Percentiles rank a stretch among this genome's conserved stretches.
phyloP scores from a whole-genome alignment of 1,284 basidiomycete species.

The Gomphus bonarii region DNA sequence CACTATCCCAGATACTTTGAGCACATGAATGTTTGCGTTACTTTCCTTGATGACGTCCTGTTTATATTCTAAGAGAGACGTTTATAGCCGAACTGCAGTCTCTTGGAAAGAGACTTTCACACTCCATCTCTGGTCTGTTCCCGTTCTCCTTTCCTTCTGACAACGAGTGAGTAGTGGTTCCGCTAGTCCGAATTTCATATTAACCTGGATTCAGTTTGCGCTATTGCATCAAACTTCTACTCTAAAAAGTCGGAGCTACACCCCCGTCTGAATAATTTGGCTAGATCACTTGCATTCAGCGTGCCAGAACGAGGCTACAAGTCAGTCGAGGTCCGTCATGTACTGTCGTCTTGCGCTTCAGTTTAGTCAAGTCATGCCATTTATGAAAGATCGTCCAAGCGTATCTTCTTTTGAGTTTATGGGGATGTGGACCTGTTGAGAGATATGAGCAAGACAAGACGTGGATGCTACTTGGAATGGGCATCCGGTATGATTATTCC shows the following conservation, averaged over 20 bases:
- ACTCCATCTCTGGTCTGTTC: constrained; percentile 88
- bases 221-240: constrained; percentile 90
- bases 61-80: constrained; percentile 1
- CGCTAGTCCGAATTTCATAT: neutral
- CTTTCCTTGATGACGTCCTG: constrained; percentile 5
- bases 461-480: constrained; percentile 85
- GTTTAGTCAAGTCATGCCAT: neutral
- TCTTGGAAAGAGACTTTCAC: constrained; percentile 81
- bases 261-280: constrained; percentile 68
- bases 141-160: constrained; percentile 85
- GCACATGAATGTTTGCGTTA: constrained; percentile 53
- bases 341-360: neutral
- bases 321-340: constrained; percentile 62
- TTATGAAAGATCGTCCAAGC: constrained; percentile 65
- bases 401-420: constrained; percentile 73
- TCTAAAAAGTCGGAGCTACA: constrained; percentile 77
- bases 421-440: constrained; percentile 87
- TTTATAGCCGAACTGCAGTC: constrained; percentile 53
- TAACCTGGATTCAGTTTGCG: constrained; percentile 56
- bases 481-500: constrained; percentile 45
- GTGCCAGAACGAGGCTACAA: constrained; percentile 85
- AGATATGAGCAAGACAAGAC: constrained; percentile 96
- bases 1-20: constrained; percentile 55
- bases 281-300: constrained; percentile 86
- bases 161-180: constrained; percentile 58